Percentiles rank a stretch among this genome's conserved stretches.
phyloP scores from a whole-genome alignment of 345 rosid genomes.

The Cardamine resedifolia region DNA sequence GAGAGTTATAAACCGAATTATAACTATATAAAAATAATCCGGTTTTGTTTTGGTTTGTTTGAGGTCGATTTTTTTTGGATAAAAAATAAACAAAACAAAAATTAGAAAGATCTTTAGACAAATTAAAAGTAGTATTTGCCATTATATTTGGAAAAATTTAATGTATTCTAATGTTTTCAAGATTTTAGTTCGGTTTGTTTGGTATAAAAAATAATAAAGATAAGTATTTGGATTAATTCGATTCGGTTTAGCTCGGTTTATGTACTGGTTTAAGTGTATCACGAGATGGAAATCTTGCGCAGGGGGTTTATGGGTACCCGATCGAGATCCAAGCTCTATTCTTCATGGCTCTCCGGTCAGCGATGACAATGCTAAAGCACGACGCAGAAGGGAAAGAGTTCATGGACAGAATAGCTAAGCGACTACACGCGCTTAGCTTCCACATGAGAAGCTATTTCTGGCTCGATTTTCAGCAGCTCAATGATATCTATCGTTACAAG shows the following conservation, averaged over 20 bases:
- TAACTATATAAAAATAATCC: neutral
- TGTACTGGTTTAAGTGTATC: neutral
- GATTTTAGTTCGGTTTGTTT: neutral
- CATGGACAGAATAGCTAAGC: conserved; percentile 48
- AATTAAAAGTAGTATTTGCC: neutral
- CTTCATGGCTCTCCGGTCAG: conserved; percentile 62
- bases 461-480: conserved; percentile 63
- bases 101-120: no score
- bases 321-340: conserved; percentile 69
- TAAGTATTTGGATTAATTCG: neutral
- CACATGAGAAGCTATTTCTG: conserved; percentile 68
- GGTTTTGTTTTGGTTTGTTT: neutral
- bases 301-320: conserved; percentile 67
- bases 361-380: conserved; percentile 52
- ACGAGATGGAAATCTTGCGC: neutral
- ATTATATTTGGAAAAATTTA: no score
- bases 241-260: neutral
- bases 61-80: neutral
- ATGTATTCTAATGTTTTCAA: neutral
- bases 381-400: conserved; percentile 61
- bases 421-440: conserved; percentile 66
- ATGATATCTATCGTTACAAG: conserved; percentile 63
- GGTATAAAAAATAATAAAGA: neutral
- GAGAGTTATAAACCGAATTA: neutral
- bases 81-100: no score